Percentiles rank a stretch among this genome's conserved stretches.
Conservation (phyloP, 257 asterid species). For the Verbena officinalis region DNA sequence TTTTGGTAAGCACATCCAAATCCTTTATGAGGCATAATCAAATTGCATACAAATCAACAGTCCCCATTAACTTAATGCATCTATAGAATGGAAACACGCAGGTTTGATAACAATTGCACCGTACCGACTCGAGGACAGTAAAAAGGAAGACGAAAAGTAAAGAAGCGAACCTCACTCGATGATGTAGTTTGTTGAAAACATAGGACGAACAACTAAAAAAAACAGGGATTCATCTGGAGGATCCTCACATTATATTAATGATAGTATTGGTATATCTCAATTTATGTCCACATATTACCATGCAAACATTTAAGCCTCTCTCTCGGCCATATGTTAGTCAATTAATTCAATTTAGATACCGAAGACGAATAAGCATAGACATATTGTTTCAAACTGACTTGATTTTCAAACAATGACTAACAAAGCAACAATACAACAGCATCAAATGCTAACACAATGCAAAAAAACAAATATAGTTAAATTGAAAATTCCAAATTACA, state of each 20-base stretch:
- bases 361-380: background rate
- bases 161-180: background rate
- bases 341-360: background rate
- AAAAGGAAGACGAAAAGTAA: background rate
- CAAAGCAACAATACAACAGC: background rate
- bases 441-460: background rate
- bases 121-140: background rate
- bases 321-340: background rate
- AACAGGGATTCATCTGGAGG: slow-evolving; percentile 1
- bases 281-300: background rate
- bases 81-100: background rate
- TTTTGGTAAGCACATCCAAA: background rate
- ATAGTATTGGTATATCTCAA: background rate
- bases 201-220: background rate
- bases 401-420: background rate
- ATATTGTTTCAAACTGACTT: background rate
- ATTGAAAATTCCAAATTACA: slow-evolving; percentile 7
- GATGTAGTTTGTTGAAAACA: slow-evolving; percentile 10
- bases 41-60: background rate
- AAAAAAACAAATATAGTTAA: background rate
- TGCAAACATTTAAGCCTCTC: background rate
- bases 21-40: background rate
- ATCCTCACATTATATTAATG: background rate
- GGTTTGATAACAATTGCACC: background rate
- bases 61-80: background rate